Base-by-base conservation (phyloP, 768 basidiomycete genomes). In the Lactifluus rugatus region DNA sequence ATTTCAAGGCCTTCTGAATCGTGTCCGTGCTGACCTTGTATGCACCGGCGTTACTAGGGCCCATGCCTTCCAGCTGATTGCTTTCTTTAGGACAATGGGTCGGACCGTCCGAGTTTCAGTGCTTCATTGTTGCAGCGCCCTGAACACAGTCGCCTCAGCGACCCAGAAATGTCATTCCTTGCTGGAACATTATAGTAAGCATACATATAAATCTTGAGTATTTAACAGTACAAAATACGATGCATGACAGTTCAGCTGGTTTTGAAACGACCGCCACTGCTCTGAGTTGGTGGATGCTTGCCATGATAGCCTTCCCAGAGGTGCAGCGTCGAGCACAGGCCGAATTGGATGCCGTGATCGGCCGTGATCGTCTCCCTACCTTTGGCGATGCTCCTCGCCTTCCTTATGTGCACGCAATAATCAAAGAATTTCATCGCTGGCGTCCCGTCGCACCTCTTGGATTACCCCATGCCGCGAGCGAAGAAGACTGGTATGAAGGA, bases 401-500 rank as follows among this genome's bases (percentile, higher is more conserved):
- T n/a, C 65, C 65, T 2, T 65, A 63, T 45, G 17, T 65, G 41
- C 4, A 25, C 14, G 65, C 64, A 5, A 21, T 65, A 26, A 49
- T 64, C 19, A 57, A 31, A 47, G 65, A 66, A 16, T 5, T 28
- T 5, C 48, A 52, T 14, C 58, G 62, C 21, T 60, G 58, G 48
- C 46, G 53, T 14, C 50, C 49, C 8, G 19, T 31, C 5, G 2
- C 55, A 1, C 28, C 52, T 10, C 53, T 58, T 14, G 23, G 32
- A 0, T 5, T 57, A 4, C 54, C 56, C 19, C 58, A 51, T 14
- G 41, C 39, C 31, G 14, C 54, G 52, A 52, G 58, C 57, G 53
- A 60, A 52, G 71, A 72, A 37, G 71, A 71, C 44, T 60, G 45
- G 48, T 72, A 71, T 48, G 58, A 64, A 44, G 67, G 62, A 14